Conservation (phyloP, 2,329 filamentous ascomycete species). For the Talaromyces pinophilus region DNA sequence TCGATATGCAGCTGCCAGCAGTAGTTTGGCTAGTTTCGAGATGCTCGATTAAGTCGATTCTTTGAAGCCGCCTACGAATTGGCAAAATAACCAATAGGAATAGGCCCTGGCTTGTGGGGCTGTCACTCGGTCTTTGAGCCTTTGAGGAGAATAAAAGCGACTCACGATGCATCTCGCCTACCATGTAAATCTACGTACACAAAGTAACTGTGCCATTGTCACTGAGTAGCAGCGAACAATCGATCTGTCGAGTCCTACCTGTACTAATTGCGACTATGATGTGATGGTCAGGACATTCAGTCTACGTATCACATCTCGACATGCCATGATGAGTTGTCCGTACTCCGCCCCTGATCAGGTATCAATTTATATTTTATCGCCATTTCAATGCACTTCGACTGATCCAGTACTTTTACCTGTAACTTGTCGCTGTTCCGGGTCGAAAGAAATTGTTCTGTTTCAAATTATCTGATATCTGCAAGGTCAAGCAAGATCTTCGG, state of each 20-base stretch:
- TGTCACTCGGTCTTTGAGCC: background rate
- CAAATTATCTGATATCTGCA: background rate
- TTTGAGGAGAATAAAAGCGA: background rate
- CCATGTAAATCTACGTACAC: background rate
- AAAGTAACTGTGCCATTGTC: background rate
- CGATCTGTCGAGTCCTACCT: background rate
- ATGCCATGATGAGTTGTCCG: background rate
- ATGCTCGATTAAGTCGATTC: background rate
- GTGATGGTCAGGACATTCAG: background rate
- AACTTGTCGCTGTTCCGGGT: background rate
- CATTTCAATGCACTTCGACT: background rate
- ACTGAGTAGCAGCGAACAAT: background rate
- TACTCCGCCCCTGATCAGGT: background rate
- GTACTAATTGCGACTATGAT: background rate
- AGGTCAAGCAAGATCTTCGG: background rate
- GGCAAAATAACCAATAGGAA: background rate
- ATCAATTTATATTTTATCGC: background rate
- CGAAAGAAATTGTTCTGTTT: constrained; percentile 1
- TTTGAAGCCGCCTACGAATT: background rate
- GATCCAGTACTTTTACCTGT: background rate
- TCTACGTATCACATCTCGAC: background rate
- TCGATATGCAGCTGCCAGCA: background rate
- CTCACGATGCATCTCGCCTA: background rate
- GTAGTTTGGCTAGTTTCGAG: background rate
- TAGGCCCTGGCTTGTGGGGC: background rate